These are phyloP conservation scores for Nidularia sp. DNA, from an alignment of 768 basidiomycete genomes.

Conservation along the genomic window DNA sequence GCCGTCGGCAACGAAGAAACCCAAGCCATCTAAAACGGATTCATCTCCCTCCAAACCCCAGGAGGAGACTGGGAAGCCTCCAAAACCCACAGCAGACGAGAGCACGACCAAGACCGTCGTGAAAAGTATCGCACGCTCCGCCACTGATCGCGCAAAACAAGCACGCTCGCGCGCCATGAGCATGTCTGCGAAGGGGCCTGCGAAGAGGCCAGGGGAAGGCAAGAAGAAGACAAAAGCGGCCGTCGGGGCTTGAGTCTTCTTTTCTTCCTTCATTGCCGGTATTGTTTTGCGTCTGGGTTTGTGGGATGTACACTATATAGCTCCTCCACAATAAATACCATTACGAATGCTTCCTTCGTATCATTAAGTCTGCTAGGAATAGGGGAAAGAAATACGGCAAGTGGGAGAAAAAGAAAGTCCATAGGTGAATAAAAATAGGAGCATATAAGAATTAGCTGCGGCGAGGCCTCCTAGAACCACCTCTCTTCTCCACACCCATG, in stretches of 20 bases:
- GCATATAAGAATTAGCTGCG: not conserved
- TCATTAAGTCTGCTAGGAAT: too few species aligned
- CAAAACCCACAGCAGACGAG: constrained; percentile 2
- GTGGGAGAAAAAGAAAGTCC: not conserved
- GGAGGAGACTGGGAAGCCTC: constrained; percentile 1
- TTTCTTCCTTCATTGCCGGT: not conserved
- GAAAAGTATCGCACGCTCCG: constrained; percentile 29
- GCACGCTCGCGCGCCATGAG: constrained; percentile 25
- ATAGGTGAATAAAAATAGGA: not conserved
- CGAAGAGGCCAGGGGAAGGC: constrained; percentile 3
- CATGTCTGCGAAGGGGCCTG: constrained; percentile 4
- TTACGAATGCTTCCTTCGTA: not conserved
- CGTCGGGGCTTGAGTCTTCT: not conserved
- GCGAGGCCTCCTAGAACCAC: too few species aligned
- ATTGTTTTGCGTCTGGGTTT: not conserved
- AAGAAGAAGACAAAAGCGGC: not conserved
- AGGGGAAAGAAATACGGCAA: not conserved
- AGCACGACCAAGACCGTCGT: constrained; percentile 10
- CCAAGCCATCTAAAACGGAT: too few species aligned
- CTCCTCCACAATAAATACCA: not conserved
- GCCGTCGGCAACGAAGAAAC: too few species aligned
- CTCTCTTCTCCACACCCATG: too few species aligned
- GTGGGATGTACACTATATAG: not conserved
- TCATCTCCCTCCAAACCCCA: too few species aligned
- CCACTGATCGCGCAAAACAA: constrained; percentile 29